These are phyloP conservation scores for Cicer pinnatifidum DNA, from an alignment of 306 rosid species.

Conservation along the genomic window DNA sequence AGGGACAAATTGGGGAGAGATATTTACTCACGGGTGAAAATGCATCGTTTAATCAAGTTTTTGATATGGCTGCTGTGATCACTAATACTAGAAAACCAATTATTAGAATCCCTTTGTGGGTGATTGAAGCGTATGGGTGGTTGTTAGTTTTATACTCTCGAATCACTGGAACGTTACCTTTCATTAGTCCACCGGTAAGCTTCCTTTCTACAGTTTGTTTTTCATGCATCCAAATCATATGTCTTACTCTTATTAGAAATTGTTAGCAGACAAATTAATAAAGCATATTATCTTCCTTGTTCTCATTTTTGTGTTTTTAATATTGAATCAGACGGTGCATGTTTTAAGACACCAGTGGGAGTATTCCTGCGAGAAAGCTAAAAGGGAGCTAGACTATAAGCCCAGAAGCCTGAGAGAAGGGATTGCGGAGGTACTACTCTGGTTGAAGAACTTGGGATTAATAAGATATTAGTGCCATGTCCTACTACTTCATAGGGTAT, in stretches of 20 bases:
- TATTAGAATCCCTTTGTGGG: conserved; percentile 70
- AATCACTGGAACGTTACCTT: conserved; percentile 73
- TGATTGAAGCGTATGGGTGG: conserved; percentile 79
- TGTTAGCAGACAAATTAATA: neutral
- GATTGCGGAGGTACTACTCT: conserved; percentile 68
- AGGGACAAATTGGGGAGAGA: conserved; percentile 71
- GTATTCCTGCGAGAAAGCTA: conserved; percentile 60
- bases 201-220: conserved; percentile 34
- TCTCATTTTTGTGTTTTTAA: conserved; percentile 34
- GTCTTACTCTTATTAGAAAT: neutral
- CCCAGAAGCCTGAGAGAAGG: conserved; percentile 87
- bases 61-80: conserved; percentile 72
- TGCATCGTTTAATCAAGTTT: conserved; percentile 74
- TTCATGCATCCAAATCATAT: conserved; percentile 19
- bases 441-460: conserved; percentile 73
- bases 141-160: conserved; percentile 60
- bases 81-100: conserved; percentile 67
- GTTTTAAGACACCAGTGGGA: conserved; percentile 81
- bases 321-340: conserved; percentile 66
- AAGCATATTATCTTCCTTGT: neutral
- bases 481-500: neutral
- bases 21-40: conserved; percentile 89
- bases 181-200: conserved; percentile 89
- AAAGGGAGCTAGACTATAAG: conserved; percentile 50
- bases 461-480: conserved; percentile 53